A percentile compares a stretch with the other conserved stretches of the same genome.
These are phyloP conservation scores for Fusarium papillatum DNA, from an alignment of 2,329 filamentous ascomycete species.

Conservation along the genomic window DNA sequence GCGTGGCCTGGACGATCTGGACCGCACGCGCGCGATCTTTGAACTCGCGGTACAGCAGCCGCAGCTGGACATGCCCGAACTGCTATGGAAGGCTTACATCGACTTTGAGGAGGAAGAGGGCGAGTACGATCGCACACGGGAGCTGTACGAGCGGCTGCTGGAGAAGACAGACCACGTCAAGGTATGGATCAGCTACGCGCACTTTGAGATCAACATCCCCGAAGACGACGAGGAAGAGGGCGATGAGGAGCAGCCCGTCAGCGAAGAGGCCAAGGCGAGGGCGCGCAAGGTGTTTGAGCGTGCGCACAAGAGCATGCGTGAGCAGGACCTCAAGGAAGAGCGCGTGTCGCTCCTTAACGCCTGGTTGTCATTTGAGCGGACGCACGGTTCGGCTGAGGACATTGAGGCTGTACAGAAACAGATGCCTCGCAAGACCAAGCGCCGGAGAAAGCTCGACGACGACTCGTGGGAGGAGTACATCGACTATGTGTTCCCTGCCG, in stretches of 20 bases:
- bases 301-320: slow-evolving; percentile 89
- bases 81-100: slow-evolving; percentile 98
- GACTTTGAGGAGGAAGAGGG: slow-evolving; percentile 98
- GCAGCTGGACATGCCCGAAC: slow-evolving; percentile 94
- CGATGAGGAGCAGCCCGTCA: slow-evolving; percentile 77
- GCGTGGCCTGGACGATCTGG: slow-evolving; percentile 89
- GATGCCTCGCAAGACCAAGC: slow-evolving; percentile 95
- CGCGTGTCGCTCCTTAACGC: slow-evolving; percentile 92
- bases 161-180: slow-evolving; percentile 99
- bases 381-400: slow-evolving; percentile 82
- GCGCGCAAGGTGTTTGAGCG: slow-evolving; percentile 88
- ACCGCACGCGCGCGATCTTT: slow-evolving; percentile 90
- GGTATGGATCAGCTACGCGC: slow-evolving; percentile 99
- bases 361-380: slow-evolving; percentile 93
- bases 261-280: slow-evolving; percentile 85
- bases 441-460: slow-evolving; percentile 91
- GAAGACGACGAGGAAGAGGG: slow-evolving; percentile 74
- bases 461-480: slow-evolving; percentile 95
- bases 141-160: slow-evolving; percentile 90
- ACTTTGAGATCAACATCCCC: slow-evolving; percentile 96
- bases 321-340: slow-evolving; percentile 93
- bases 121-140: slow-evolving; percentile 86
- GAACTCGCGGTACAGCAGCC: slow-evolving; percentile 89
- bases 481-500: slow-evolving; percentile 97
- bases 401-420: slow-evolving; percentile 88